These are phyloP conservation scores for Quercus agrifolia DNA, from an alignment of 306 rosid genomes.

Conservation along the genomic window DNA sequence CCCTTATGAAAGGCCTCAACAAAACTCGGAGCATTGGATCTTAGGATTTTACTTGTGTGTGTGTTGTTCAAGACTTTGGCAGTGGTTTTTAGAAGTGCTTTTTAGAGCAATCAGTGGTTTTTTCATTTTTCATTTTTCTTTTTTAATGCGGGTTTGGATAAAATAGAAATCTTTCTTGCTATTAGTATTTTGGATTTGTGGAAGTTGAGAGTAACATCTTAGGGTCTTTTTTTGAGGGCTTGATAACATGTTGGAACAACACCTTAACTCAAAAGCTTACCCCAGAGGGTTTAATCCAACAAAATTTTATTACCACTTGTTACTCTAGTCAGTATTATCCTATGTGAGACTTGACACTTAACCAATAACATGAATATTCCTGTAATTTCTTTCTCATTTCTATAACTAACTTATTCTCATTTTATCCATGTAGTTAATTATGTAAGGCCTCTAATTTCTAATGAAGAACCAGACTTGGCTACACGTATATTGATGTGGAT, in stretches of 20 bases:
- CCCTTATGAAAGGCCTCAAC: neutral
- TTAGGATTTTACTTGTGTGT: neutral
- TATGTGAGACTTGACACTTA: neutral
- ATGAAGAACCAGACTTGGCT: constrained; percentile 34
- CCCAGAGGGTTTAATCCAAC: neutral
- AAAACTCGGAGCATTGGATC: neutral
- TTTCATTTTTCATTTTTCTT: no score
- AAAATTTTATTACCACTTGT: neutral
- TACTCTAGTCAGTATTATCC: neutral
- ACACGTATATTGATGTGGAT: constrained; percentile 40
- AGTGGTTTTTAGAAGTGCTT: no score
- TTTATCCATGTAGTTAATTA: constrained; percentile 23
- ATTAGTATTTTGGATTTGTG: neutral
- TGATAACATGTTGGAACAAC: neutral
- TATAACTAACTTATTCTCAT: neutral
- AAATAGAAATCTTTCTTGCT: no score
- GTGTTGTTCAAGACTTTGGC: neutral
- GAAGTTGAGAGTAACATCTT: neutral
- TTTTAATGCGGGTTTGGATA: no score
- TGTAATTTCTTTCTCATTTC: neutral
- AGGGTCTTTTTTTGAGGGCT: no score
- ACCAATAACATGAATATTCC: neutral
- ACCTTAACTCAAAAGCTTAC: neutral
- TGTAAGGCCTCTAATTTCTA: constrained; percentile 26
- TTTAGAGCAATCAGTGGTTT: no score